Evolutionary conservation across 768 basidiomycete genomes (phyloP).

Genomic region (Strobilomyces echinocephalus): DNA sequence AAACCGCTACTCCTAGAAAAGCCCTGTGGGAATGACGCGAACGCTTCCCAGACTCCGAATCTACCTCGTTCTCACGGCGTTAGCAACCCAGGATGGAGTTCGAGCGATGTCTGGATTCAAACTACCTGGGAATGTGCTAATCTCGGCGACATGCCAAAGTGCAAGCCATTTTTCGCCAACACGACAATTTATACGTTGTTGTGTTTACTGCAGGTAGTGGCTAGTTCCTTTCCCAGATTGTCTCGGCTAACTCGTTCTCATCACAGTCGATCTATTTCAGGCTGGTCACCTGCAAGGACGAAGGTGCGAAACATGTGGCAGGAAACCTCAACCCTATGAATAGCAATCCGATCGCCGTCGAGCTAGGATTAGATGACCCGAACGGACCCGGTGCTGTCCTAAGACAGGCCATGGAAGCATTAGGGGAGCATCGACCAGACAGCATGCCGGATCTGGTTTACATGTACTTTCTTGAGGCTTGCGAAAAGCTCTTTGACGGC

Average conservation of each 20-base stretch:
- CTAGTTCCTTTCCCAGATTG: background rate
- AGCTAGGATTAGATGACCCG: conserved; percentile 82
- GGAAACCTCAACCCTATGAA: conserved; percentile 61
- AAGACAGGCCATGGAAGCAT: conserved; percentile 57
- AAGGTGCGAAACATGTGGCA: conserved; percentile 65
- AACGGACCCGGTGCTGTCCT: conserved; percentile 66
- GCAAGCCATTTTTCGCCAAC: conserved; percentile 80
- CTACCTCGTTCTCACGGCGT: conserved; percentile 5
- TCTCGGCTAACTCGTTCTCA: conserved; percentile 4
- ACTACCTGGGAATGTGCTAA: conserved; percentile 28
- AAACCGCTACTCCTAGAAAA: conserved; percentile 79
- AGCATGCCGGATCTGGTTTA: conserved; percentile 70
- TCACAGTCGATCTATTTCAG: conserved; percentile 83
- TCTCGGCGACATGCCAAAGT: conserved; percentile 31
- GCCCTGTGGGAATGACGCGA: conserved; percentile 31
- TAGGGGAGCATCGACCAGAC: conserved; percentile 46
- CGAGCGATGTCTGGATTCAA: conserved; percentile 57
- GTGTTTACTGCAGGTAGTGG: conserved; percentile 74
- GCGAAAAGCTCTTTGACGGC: conserved; percentile 89
- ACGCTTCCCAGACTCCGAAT: conserved; percentile 26
- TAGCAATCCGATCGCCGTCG: conserved; percentile 76
- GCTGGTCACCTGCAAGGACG: conserved; percentile 77
- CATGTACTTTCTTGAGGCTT: conserved; percentile 81
- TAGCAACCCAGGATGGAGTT: conserved; percentile 1
- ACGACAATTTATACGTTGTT: conserved; percentile 89